Conservation (phyloP, 1,284 basidiomycete genomes). For the Naganishia liquefaciens region DNA sequence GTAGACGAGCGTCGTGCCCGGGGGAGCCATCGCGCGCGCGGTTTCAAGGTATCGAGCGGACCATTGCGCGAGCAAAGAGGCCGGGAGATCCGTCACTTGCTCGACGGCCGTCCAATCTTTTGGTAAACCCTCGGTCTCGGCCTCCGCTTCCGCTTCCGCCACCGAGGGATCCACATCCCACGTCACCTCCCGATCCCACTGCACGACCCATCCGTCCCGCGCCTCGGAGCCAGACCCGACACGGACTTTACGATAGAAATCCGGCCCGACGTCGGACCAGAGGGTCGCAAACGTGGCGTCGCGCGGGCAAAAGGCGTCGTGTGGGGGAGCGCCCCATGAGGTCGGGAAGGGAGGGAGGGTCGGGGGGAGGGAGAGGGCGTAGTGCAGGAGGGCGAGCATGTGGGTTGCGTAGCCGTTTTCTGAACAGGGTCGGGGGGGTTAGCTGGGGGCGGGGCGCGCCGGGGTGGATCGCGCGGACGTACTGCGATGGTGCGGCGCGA, state of each 20-base stretch:
- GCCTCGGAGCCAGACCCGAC: slow-evolving; percentile 10
- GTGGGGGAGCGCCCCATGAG: slow-evolving; percentile 13
- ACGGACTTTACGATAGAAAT: slow-evolving; percentile 23
- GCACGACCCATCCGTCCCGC: slow-evolving; percentile 27
- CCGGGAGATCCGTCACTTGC: slow-evolving; percentile 9
- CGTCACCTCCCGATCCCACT: slow-evolving; percentile 13
- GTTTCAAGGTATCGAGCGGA: background rate
- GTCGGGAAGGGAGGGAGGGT: slow-evolving; percentile 27
- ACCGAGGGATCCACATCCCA: slow-evolving; percentile 2
- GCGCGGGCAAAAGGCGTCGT: background rate
- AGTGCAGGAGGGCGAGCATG: slow-evolving; percentile 28
- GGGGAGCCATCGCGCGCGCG: too few relatives aligned
- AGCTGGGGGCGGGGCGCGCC: too few relatives aligned
- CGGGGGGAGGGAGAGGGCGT: slow-evolving; percentile 15
- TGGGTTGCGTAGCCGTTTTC: slow-evolving; percentile 31
- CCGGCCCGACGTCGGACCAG: slow-evolving; percentile 29
- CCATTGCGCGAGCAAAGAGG: background rate
- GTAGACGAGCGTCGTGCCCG: slow-evolving; percentile 1
- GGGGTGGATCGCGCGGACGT: background rate
- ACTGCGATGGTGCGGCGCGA: slow-evolving; percentile 23
- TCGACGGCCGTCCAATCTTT: slow-evolving; percentile 8
- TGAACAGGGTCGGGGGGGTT: background rate
- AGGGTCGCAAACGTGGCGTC: slow-evolving; percentile 26
- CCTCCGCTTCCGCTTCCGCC: background rate
- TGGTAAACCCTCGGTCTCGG: too few relatives aligned